Percentiles rank a stretch among this genome's conserved stretches.
Conservation (phyloP, 768 basidiomycete species). For the Vishniacozyma victoriae region DNA sequence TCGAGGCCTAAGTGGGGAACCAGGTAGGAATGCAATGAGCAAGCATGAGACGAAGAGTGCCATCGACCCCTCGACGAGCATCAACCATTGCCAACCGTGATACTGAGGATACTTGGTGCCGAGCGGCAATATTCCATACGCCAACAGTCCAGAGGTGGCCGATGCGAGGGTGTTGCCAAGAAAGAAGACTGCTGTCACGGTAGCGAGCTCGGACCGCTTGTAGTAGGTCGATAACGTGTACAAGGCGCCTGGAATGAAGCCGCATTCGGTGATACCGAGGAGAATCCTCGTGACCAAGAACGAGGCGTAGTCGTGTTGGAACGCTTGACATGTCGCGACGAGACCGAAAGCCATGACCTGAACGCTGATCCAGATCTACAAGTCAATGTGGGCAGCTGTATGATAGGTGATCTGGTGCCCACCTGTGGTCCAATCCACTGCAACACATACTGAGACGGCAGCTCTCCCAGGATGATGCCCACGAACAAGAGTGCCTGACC, state of each 20-base stretch:
- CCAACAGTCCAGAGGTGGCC: constrained; percentile 32
- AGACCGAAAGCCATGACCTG: constrained; percentile 41
- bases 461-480: constrained; percentile 43
- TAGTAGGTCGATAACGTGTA: constrained; percentile 31
- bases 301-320: constrained; percentile 28
- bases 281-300: constrained; percentile 36
- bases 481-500: constrained; percentile 36
- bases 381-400: not conserved
- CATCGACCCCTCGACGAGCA: constrained; percentile 33
- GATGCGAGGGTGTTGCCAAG: constrained; percentile 26
- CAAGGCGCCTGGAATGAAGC: constrained; percentile 30
- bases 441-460: constrained; percentile 37
- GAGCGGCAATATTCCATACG: constrained; percentile 33
- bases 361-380: constrained; percentile 35
- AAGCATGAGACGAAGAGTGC: constrained; percentile 28
- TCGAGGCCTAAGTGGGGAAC: constrained; percentile 17
- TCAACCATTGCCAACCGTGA: constrained; percentile 29
- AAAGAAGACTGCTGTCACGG: constrained; percentile 34
- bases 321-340: constrained; percentile 36
- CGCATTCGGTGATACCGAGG: constrained; percentile 33
- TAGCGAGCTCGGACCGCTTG: constrained; percentile 35
- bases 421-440: constrained; percentile 26
- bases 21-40: constrained; percentile 32
- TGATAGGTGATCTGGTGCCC: not conserved
- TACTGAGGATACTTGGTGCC: constrained; percentile 9